Evolutionary conservation across 345 rosid species (phyloP).

Genomic region (Ailanthus altissimus): DNA sequence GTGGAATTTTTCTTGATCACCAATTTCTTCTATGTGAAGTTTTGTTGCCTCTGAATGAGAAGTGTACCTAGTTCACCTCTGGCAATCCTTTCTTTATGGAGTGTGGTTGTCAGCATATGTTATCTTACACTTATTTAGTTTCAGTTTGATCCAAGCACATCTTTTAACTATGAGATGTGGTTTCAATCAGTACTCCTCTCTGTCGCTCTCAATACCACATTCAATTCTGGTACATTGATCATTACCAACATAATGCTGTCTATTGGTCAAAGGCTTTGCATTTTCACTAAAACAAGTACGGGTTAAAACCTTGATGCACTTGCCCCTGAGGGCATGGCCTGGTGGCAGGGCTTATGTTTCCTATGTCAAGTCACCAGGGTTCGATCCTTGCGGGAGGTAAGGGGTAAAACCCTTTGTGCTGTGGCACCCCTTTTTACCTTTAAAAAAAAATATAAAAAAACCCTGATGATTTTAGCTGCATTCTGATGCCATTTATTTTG

Average conservation of each 20-base stretch:
- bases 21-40: neutral
- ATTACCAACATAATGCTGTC: neutral
- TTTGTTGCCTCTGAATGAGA: neutral
- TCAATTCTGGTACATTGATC: neutral
- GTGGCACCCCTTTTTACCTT: no score
- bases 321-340: no score
- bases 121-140: neutral
- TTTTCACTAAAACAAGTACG: neutral
- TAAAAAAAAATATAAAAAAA: no score
- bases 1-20: neutral
- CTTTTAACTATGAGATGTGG: no score
- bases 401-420: no score
- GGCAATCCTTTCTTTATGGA: neutral
- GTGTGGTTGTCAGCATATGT: neutral
- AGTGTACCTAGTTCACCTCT: neutral
- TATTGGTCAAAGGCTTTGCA: neutral
- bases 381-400: no score
- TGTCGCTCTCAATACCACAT: neutral
- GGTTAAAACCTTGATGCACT: neutral
- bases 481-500: neutral
- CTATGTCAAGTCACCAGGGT: no score
- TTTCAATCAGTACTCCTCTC: neutral
- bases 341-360: no score
- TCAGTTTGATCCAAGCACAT: no score
- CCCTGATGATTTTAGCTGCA: no score